Evolutionary conservation across 169 alveolate genomes (phyloP), one percentile per base, ranked within the genome.

Genomic region (Amoebophrya sp.): DNA sequence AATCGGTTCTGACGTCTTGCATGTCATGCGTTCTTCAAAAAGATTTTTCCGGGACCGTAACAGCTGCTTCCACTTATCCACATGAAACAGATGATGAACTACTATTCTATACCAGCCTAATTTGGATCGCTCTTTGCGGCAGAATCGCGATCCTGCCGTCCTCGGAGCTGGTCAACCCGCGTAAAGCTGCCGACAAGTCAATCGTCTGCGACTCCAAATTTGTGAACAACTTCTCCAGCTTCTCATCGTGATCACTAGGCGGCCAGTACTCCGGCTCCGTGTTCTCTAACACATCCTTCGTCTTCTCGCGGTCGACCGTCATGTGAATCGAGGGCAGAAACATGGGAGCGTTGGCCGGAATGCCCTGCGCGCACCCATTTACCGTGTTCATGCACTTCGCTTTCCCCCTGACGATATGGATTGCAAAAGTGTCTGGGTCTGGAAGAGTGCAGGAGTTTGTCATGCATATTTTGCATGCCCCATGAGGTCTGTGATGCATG

Each of bases 321-420:
- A 66, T 7, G 10, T 1, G 35, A 25, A 66, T n/a, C 7, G 32
- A 3, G 35, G 83, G 83, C 32, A 66, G 83, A n/a, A 25, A 66
- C 83, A 66, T 66, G 83, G 83, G 83, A 0, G 83, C 83, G 35
- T 66, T 66, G 29, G 83, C 83, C 29, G 83, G 83, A 25, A 66
- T 66, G 12, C 83, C 83, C 35, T 66, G 29, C 35, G 54, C 54
- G 12, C 54, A 41, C 54, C 54, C 54, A 2, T 2, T 41, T 12
- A 41, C 54, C 54, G 54, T 12, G 54, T 41, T 41, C 54, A 12
- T 41, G 54, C 54, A 41, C 54, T 12, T 41, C 23, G 54, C 54
- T 12, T 41, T 41, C 54, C 54, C 54, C 12, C 54, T 41, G n/a
- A n/a, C n/a, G n/a, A n/a, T n/a, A n/a, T n/a, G n/a, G n/a, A n/a